Percentiles rank a stretch among this genome's conserved stretches.
Conservation (phyloP, 305 asterid species). For the Withania somnifera region DNA sequence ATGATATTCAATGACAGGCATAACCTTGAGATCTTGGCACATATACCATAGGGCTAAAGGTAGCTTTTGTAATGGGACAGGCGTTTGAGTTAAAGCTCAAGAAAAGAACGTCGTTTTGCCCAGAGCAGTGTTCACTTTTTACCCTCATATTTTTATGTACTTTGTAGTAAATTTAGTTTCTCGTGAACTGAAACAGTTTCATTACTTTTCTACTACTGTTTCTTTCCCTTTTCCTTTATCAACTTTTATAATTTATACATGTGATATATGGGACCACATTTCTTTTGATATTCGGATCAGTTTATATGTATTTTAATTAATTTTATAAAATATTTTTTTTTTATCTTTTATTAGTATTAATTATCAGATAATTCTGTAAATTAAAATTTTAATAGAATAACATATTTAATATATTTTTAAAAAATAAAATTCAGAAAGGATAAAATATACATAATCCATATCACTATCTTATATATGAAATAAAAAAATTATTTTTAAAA, state of each 20-base stretch:
- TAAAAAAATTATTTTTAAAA: too few species aligned
- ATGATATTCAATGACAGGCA: not conserved
- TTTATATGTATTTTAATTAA: rapidly evolving
- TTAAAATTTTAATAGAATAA: too few species aligned
- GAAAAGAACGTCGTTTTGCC: not conserved
- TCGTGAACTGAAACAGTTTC: not conserved
- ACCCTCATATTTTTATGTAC: not conserved
- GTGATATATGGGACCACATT: not conserved
- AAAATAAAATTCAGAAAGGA: too few species aligned
- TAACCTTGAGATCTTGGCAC: not conserved
- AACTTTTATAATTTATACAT: not conserved
- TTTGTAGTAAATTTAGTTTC: not conserved
- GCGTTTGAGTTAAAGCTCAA: slow-evolving; percentile 14
- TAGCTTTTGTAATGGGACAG: slow-evolving; percentile 9
- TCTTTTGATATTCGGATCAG: not conserved
- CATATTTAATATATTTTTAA: too few species aligned
- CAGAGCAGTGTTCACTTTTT: not conserved
- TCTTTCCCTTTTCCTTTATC: not conserved
- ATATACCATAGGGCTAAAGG: not conserved
- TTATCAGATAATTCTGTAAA: too few species aligned
- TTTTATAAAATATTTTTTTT: not conserved
- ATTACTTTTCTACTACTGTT: not conserved
- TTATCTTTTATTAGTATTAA: too few species aligned
- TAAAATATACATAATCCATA: too few species aligned
- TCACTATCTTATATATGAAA: too few species aligned